phyloP scores from a whole-genome alignment of 192 early-diverging fungal genomes.

The Coemansia sp. region DNA sequence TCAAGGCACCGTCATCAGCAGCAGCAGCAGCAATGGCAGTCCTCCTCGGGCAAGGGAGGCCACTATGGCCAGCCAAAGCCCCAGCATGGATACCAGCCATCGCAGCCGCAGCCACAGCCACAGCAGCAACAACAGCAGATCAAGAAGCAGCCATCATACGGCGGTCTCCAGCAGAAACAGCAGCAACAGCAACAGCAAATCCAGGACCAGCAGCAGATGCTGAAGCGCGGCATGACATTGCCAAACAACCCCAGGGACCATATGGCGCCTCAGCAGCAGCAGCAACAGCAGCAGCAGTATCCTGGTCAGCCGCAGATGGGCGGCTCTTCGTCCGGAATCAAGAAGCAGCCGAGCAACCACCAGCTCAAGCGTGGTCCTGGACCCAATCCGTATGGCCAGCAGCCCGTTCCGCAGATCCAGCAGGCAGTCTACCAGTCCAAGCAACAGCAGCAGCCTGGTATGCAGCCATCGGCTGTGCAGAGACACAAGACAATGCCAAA shows the following conservation, averaged over 20 bases:
- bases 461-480: conserved; percentile 26
- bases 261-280: conserved; percentile 19
- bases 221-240: conserved; percentile 44
- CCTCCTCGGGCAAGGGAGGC: conserved; percentile 35
- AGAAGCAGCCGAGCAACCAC: conserved; percentile 49
- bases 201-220: conserved; percentile 34
- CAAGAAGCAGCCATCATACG: conserved; percentile 23
- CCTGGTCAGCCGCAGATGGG: conserved; percentile 11
- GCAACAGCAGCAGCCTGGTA: conserved; percentile 19
- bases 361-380: conserved; percentile 40
- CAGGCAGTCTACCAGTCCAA: conserved; percentile 28
- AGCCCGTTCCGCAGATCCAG: conserved; percentile 18
- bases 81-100: conserved; percentile 25
- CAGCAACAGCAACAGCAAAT: conserved; percentile 30
- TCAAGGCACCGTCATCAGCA: conserved; percentile 48
- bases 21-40: conserved; percentile 36
- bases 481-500: conserved; percentile 42
- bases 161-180: conserved; percentile 18
- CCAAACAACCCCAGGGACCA: conserved; percentile 23
- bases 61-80: conserved; percentile 34
- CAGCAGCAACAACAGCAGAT: conserved; percentile 8
- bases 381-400: conserved; percentile 34
- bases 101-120: conserved; percentile 21
- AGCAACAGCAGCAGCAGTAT: conserved; percentile 21
- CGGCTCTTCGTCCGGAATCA: conserved; percentile 14